Conservation (phyloP, 1,284 basidiomycete species). For the Gymnopus androsaceus region DNA sequence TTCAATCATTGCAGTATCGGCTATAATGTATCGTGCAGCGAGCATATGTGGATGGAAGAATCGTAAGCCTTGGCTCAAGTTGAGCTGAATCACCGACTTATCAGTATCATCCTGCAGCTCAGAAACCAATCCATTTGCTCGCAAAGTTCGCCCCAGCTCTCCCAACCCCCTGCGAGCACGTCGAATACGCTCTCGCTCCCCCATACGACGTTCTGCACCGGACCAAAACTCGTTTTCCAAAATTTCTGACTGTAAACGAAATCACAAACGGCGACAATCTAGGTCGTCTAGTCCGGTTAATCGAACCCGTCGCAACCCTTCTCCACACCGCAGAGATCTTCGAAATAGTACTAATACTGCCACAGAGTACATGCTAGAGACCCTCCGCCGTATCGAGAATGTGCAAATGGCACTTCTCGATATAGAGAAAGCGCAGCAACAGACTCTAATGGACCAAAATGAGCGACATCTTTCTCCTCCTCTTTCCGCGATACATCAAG, state of each 20-base stretch:
- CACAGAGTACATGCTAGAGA: background rate
- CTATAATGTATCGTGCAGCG: background rate
- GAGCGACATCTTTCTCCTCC: no score
- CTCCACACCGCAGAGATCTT: no score
- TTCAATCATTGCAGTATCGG: background rate
- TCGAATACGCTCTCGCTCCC: background rate
- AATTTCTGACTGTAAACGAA: background rate
- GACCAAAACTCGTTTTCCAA: background rate
- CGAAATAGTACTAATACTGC: background rate
- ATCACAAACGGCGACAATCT: background rate
- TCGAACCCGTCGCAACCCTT: background rate
- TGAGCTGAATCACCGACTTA: background rate
- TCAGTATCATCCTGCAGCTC: background rate
- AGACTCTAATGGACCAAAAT: no score
- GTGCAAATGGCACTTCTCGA: background rate
- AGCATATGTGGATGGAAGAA: background rate
- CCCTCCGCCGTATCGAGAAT: background rate
- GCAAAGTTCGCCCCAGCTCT: no score
- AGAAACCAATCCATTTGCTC: background rate
- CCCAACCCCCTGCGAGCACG: no score
- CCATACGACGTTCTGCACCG: background rate
- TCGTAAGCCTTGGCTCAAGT: background rate
- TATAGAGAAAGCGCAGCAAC: background rate
- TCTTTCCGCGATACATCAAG: no score
- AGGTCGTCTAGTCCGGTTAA: background rate